Conservation (phyloP, 225 moss, liverwort and hornwort genomes). For the Bryoerythrophyllum caledonicum region DNA sequence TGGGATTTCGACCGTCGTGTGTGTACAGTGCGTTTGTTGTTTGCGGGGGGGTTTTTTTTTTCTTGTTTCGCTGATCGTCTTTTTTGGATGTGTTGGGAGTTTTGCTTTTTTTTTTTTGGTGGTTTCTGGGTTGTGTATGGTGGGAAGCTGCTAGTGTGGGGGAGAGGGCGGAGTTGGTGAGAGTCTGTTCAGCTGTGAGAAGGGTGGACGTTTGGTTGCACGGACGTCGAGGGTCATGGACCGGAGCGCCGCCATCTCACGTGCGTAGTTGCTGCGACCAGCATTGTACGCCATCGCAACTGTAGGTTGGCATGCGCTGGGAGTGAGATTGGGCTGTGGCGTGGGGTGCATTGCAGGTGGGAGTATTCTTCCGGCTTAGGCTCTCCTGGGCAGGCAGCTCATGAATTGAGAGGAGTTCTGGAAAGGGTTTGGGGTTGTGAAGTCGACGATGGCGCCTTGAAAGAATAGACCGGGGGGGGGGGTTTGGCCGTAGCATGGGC, state of each 20-base stretch:
- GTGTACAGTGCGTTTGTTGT: not conserved
- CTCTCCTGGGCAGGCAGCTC: not conserved
- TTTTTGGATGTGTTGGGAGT: not conserved
- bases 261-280: constrained; percentile 1
- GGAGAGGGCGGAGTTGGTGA: not conserved
- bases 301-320: constrained; percentile 15
- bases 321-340: constrained; percentile 29
- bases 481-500: constrained; percentile 39
- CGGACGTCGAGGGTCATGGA: constrained; percentile 9
- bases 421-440: not conserved
- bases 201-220: constrained; percentile 4
- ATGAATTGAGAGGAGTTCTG: constrained; percentile 4
- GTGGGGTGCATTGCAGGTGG: constrained; percentile 38
- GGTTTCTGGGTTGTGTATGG: too few relatives aligned
- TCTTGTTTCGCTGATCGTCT: not conserved
- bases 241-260: not conserved
- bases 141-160: not conserved
- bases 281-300: constrained; percentile 25
- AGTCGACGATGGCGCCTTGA: not conserved
- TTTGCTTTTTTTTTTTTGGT: too few relatives aligned
- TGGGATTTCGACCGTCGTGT: not conserved
- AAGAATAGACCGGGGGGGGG: constrained; percentile 2
- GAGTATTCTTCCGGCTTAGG: constrained; percentile 17
- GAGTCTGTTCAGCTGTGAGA: not conserved
- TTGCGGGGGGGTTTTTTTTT: not conserved